Base-by-base conservation (phyloP, 2,329 filamentous ascomycete species). In the Calonectria ilicicola region DNA sequence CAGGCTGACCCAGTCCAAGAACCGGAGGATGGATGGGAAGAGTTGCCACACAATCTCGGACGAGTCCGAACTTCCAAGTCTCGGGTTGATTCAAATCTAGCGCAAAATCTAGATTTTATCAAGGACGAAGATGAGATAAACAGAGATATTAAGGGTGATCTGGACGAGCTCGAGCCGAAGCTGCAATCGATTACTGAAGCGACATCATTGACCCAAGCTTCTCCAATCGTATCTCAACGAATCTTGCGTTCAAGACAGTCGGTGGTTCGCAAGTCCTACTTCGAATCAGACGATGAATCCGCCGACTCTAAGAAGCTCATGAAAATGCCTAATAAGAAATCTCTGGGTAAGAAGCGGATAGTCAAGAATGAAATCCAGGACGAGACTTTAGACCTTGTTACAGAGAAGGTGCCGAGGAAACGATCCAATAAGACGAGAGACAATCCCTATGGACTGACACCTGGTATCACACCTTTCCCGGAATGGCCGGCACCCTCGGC, bases 381-480 rank as follows among this genome's bases (percentile, higher is more conserved):
- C 10, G 70, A 72, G 19, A 49, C 74, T 5, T 23, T 14, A 27
- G 29, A 70, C 17, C 26, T 67, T 19, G 49, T n/a, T 23, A 65
- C 35, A 12, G 72, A 74, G 49, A 53, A 67, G 38, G 58, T 70
- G 29, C 65, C 75, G 38, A 74, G 70, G 27, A 80, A 76, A 46
- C 58, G 65, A n/a, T 64, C 49, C 14, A 78, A 74, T 53, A 80
- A 80, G 67, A 75, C 78, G 1, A 80, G 80, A 26, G 66, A 68
- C 14, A 80, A 80, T 29, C 78, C 78, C 5, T 80, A 80, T 56
- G 78, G 78, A 32, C 75, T 80, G 35, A 80, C 78, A 19, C 78
- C 78, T 17, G 78, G 78, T 21, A 77, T 77, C 23, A 80, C 78
- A 10, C 78, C 78, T 10, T 80, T 80, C 38, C 77, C 78, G 15